Evolutionary conservation across 2,329 filamentous ascomycete species (phyloP), one percentile per base, ranked within the genome.

Genomic region (Aureobasidium sp.): DNA sequence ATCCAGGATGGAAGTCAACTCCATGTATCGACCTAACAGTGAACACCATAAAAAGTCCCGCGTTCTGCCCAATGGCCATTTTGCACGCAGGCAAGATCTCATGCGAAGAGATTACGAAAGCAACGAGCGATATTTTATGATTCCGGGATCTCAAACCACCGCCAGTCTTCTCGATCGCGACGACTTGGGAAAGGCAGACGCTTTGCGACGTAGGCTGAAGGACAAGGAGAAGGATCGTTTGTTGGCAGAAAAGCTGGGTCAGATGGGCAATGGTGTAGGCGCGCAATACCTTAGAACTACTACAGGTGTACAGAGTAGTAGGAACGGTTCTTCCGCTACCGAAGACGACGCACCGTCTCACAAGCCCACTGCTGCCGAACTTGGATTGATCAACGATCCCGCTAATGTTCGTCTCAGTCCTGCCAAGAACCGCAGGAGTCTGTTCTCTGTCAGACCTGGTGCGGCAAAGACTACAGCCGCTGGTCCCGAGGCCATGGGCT

Each of bases 1-100:
- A 10, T 74, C 77, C 1, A 79, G 90, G 30, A 84, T 90, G 74
- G 90, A 95, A 63, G 78, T 96, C 56, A 95, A 90, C 64, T 79
- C 77, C 11, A 85, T 83, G 68, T 79, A 54, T 17, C 49, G 34
- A 8, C 37, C 47, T 21, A 47, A 19, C 39, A 30, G 25, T 19
- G 27, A 49, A 64, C 66, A 21, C 38, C 34, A 49, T 11, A 45
- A 32, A 16, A 35, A 45, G 8, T 49, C 35, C 5, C 32, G 35
- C 12, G 35, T 22, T 2, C 21, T 51, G 16, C n/a, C 24, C 1
- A 22, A 32, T 5, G 50, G 41, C 2, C 24, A 24, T 2, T 29
- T 54, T 6, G 21, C 17, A n/a, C 24, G 42, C 19, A 16, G 38
- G n/a, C 29, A 48, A 3, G 45, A 49, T 5, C 40, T 44, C 2